Conservation (phyloP, 495 filamentous ascomycete species). For the Xylaria acuta region DNA sequence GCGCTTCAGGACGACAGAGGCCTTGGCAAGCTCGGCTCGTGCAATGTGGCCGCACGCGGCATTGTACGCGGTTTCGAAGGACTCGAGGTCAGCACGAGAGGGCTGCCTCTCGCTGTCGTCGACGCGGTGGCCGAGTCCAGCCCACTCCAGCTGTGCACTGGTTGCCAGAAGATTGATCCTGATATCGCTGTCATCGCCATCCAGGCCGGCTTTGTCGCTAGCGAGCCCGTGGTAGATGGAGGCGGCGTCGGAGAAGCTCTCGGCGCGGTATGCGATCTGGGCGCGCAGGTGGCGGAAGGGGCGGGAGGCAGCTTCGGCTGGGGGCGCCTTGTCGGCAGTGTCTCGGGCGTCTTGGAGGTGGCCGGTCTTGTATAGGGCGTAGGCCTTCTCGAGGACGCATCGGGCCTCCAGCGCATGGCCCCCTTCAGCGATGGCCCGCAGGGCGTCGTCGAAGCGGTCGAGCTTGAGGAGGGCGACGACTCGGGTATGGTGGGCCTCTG, state of each 20-base stretch:
- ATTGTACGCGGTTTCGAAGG: constrained; percentile 94
- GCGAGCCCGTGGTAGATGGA: constrained; percentile 71
- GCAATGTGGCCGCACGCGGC: constrained; percentile 86
- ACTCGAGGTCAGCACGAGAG: constrained; percentile 78
- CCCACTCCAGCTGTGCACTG: constrained; percentile 88
- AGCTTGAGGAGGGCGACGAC: constrained; percentile 88
- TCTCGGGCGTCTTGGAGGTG: constrained; percentile 73
- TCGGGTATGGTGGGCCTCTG: constrained; percentile 76
- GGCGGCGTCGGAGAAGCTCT: constrained; percentile 77
- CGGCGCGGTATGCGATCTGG: constrained; percentile 85
- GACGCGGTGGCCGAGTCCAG: constrained; percentile 56
- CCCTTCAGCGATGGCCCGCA: constrained; percentile 75
- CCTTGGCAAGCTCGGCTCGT: constrained; percentile 75
- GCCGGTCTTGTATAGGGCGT: constrained; percentile 89
- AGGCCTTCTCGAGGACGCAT: constrained; percentile 81
- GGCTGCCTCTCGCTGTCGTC: constrained; percentile 57
- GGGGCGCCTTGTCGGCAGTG: constrained; percentile 53
- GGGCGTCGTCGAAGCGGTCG: constrained; percentile 90
- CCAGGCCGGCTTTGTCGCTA: constrained; percentile 49
- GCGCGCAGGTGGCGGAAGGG: constrained; percentile 84
- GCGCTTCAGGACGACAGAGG: constrained; percentile 78
- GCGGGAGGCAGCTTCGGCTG: constrained; percentile 46
- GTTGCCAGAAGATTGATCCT: constrained; percentile 83
- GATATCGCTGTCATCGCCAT: constrained; percentile 83
- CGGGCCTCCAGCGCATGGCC: constrained; percentile 69